Evolutionary conservation across 164 flowering plant genomes (phyloP).

Genomic region (Vitis rupestris): DNA sequence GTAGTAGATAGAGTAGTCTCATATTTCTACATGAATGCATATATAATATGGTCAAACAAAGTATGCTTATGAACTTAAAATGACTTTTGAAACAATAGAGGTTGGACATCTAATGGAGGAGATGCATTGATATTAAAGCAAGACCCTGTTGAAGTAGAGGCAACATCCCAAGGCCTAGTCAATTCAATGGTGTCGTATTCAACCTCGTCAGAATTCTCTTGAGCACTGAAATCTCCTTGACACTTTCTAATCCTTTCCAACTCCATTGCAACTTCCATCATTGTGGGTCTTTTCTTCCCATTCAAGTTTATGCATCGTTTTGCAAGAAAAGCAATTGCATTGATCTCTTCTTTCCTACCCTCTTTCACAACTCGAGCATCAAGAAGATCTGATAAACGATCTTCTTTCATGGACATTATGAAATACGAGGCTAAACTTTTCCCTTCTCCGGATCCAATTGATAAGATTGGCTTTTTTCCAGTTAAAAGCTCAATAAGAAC

Average conservation of each 20-base stretch:
- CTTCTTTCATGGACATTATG: conserved; percentile 13
- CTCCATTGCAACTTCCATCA: conserved; percentile 18
- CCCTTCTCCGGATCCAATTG: neutral
- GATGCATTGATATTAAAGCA: no score
- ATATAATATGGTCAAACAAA: no score
- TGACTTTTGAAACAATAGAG: no score
- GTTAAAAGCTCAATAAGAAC: conserved; percentile 27
- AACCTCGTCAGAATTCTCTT: no score
- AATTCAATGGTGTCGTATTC: no score
- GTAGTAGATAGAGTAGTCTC: no score
- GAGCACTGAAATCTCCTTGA: no score
- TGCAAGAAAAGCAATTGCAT: conserved; percentile 18
- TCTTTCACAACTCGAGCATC: conserved; percentile 12
- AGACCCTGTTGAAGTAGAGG: no score
- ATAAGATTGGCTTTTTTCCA: conserved; percentile 16
- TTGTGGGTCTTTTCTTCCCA: conserved; percentile 23
- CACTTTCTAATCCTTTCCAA: conserved; percentile 1
- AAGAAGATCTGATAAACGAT: conserved; percentile 15
- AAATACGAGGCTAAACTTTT: conserved; percentile 19
- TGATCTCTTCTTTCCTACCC: conserved; percentile 19
- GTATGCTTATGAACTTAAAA: no score
- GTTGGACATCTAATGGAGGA: no score
- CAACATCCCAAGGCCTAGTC: no score
- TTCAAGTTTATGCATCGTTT: conserved; percentile 15
- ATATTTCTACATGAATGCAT: no score